Evolutionary conservation across 164 flowering plant species (phyloP).

Genomic region (Houttuynia cordata): DNA sequence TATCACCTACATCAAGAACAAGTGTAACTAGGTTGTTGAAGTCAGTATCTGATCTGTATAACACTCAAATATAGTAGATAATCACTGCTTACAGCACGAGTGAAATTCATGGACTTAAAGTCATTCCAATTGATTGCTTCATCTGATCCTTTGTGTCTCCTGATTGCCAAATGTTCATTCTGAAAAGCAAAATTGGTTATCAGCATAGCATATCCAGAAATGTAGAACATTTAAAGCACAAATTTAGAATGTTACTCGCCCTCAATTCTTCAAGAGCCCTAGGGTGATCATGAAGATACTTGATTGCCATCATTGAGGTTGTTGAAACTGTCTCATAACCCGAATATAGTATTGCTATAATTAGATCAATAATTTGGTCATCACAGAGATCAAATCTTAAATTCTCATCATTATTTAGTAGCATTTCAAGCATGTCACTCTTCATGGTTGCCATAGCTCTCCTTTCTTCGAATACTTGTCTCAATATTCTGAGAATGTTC

Average conservation of each 20-base stretch:
- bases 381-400: slow-evolving; percentile 30
- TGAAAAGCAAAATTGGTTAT: slow-evolving; percentile 5
- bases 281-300: slow-evolving; percentile 68
- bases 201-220: not conserved
- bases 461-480: slow-evolving; percentile 35
- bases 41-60: not conserved
- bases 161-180: slow-evolving; percentile 38
- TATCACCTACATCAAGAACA: slow-evolving; percentile 28
- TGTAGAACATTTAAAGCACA: not conserved
- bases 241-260: slow-evolving; percentile 20
- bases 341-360: slow-evolving; percentile 54
- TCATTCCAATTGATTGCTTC: slow-evolving; percentile 37
- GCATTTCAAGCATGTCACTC: slow-evolving; percentile 42
- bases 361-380: slow-evolving; percentile 52
- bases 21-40: not conserved
- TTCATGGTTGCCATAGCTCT: slow-evolving; percentile 24
- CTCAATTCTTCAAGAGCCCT: slow-evolving; percentile 45
- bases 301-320: slow-evolving; percentile 66
- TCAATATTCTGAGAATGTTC: slow-evolving; percentile 25
- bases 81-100: slow-evolving; percentile 30
- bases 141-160: slow-evolving; percentile 22
- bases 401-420: slow-evolving; percentile 30
- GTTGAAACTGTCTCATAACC: slow-evolving; percentile 73
- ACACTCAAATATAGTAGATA: not conserved
- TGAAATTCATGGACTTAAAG: slow-evolving; percentile 40